Conservation (phyloP, 352 stramenopile species). For the Phytophthora rubi region DNA sequence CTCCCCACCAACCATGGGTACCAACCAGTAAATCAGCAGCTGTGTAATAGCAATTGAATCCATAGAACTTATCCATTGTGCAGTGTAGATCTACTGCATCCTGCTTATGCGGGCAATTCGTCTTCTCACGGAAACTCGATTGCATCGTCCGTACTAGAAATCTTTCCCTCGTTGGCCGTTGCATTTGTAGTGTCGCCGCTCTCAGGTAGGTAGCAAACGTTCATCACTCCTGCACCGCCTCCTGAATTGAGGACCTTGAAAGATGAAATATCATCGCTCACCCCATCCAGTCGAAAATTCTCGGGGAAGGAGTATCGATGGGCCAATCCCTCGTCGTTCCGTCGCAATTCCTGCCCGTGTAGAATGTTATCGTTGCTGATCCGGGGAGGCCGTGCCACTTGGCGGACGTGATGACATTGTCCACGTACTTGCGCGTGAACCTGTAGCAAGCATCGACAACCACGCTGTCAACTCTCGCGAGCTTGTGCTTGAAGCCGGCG, state of each 20-base stretch:
- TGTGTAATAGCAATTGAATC: too few species aligned
- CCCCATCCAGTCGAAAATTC: slow-evolving; percentile 17
- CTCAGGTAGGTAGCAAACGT: neutral
- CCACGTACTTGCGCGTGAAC: neutral
- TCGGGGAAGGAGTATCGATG: slow-evolving; percentile 8
- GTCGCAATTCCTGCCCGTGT: slow-evolving; percentile 6
- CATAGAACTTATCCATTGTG: neutral
- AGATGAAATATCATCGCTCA: slow-evolving; percentile 23
- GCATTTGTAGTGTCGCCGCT: neutral
- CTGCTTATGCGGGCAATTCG: neutral
- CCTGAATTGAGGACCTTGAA: slow-evolving; percentile 13
- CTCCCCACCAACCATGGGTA: too few species aligned
- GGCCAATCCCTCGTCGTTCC: neutral
- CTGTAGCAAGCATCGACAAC: slow-evolving; percentile 15
- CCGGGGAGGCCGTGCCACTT: slow-evolving; percentile 21
- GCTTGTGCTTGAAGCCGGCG: neutral
- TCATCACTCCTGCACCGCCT: neutral
- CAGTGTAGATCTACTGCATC: neutral
- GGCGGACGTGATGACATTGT: slow-evolving; percentile 19
- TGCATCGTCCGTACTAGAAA: neutral
- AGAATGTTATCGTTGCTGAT: slow-evolving; percentile 13
- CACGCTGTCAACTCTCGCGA: slow-evolving; percentile 14
- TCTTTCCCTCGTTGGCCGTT: neutral
- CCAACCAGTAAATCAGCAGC: too few species aligned
- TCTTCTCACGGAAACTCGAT: neutral